Percentiles rank a stretch among this genome's conserved stretches.
Conservation (phyloP, 495 filamentous ascomycete genomes). For the Aspergillus indologenus region DNA sequence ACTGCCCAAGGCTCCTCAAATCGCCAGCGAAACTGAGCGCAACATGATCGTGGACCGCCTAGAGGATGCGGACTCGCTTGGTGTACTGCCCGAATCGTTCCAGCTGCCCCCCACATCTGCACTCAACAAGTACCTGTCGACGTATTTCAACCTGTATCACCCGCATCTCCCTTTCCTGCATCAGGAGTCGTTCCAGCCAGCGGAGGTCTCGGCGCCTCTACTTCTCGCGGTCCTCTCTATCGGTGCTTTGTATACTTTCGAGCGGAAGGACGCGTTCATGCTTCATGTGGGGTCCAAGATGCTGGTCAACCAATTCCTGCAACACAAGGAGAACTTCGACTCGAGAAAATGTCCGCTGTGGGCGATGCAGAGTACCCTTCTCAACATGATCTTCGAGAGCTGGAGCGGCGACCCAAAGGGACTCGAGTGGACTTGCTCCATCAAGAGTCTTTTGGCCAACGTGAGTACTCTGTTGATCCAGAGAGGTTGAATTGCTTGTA, state of each 20-base stretch:
- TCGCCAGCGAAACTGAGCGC: slow-evolving; percentile 73
- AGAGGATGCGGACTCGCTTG: slow-evolving; percentile 70
- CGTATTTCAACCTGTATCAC: slow-evolving; percentile 96
- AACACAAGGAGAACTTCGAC: slow-evolving; percentile 97
- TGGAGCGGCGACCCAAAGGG: slow-evolving; percentile 99
- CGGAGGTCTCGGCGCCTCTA: slow-evolving; percentile 71
- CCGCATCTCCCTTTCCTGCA: slow-evolving; percentile 96
- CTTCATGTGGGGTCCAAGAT: slow-evolving; percentile 98
- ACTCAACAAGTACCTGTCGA: slow-evolving; percentile 85
- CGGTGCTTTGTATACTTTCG: slow-evolving; percentile 93
- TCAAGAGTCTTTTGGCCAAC: slow-evolving; percentile 94
- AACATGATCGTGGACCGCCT: slow-evolving; percentile 82
- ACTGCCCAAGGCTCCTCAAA: slow-evolving; percentile 64
- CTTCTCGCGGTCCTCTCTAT: slow-evolving; percentile 92
- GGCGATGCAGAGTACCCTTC: slow-evolving; percentile 92
- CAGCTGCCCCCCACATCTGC: slow-evolving; percentile 73
- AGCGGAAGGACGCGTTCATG: slow-evolving; percentile 92
- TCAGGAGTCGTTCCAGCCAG: slow-evolving; percentile 83
- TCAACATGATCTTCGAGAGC: slow-evolving; percentile 99
- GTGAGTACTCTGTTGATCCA: slow-evolving; percentile 4
- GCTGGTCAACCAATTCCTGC: slow-evolving; percentile 91
- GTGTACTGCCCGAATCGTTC: slow-evolving; percentile 83
- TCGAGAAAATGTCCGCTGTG: slow-evolving; percentile 97
- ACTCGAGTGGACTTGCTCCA: slow-evolving; percentile 96
- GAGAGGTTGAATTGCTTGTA: neutral